Evolutionary conservation across 2,329 filamentous ascomycete species (phyloP).

Genomic region (Colletotrichum lupini): DNA sequence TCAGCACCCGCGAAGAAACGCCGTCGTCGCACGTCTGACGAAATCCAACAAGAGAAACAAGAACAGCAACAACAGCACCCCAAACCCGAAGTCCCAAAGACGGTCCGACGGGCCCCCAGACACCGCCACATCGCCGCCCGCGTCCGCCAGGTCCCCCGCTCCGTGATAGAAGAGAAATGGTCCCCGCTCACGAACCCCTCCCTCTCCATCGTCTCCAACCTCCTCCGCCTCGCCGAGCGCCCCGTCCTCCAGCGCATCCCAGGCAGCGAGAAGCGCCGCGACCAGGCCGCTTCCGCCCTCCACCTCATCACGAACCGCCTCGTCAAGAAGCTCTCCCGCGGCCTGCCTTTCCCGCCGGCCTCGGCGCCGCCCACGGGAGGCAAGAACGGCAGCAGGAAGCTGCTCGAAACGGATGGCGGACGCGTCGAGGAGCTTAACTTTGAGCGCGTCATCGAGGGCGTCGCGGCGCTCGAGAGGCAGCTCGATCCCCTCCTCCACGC

Average conservation of each 20-base stretch:
- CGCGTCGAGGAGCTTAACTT: constrained; percentile 73
- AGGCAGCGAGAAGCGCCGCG: constrained; percentile 57
- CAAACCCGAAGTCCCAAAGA: constrained; percentile 1
- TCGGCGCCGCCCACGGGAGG: constrained; percentile 39
- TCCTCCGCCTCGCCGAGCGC: constrained; percentile 69
- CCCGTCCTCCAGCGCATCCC: constrained; percentile 70
- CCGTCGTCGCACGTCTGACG: constrained; percentile 19
- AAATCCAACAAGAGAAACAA: constrained; percentile 7
- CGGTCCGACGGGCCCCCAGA: constrained; percentile 43
- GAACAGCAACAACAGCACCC: constrained; percentile 15
- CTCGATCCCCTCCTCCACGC: constrained; percentile 73
- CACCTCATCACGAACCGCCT: constrained; percentile 66
- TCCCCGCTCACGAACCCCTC: constrained; percentile 64
- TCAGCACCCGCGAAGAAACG: constrained; percentile 19
- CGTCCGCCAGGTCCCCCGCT: constrained; percentile 66
- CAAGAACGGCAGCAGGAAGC: constrained; percentile 4
- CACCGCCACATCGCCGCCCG: constrained; percentile 64
- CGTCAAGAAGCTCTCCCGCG: constrained; percentile 66
- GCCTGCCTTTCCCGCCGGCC: constrained; percentile 74
- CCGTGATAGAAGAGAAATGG: constrained; percentile 77
- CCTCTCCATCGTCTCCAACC: constrained; percentile 63
- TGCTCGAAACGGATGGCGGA: constrained; percentile 27
- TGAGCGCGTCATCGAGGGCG: constrained; percentile 72
- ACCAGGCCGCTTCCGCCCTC: constrained; percentile 67
- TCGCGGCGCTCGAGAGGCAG: constrained; percentile 64